phyloP scores from a whole-genome alignment of 2,329 filamentous ascomycete species.

The Aspergillus phoenicis region DNA sequence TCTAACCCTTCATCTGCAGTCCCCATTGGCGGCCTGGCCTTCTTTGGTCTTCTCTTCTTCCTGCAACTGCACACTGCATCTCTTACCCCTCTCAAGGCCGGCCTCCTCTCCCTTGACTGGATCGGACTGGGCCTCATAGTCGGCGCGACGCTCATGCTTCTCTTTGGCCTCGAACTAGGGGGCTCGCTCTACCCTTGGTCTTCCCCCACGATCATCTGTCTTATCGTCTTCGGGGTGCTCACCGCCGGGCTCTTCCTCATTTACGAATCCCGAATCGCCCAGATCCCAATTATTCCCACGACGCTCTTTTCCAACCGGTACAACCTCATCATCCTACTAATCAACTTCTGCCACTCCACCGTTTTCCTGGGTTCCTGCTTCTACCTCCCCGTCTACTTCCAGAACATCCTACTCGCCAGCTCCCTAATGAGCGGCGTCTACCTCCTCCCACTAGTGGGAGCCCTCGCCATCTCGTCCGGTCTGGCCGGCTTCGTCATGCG shows the following conservation, averaged over 20 bases:
- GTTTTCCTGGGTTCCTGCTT: slow-evolving; percentile 72
- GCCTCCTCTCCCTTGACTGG: slow-evolving; percentile 53
- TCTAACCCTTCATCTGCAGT: not conserved
- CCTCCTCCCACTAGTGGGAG: slow-evolving; percentile 64
- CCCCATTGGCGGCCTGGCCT: slow-evolving; percentile 8
- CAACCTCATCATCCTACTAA: slow-evolving; percentile 62
- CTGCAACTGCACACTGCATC: slow-evolving; percentile 17
- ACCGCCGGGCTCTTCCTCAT: slow-evolving; percentile 65
- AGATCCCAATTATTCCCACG: slow-evolving; percentile 73
- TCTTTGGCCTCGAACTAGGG: slow-evolving; percentile 65
- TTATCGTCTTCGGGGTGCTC: slow-evolving; percentile 70
- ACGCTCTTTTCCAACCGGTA: slow-evolving; percentile 63
- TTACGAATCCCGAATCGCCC: slow-evolving; percentile 70
- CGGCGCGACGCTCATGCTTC: slow-evolving; percentile 62
- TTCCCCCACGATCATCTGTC: slow-evolving; percentile 71
- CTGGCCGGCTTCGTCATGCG: slow-evolving; percentile 66
- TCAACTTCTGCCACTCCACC: slow-evolving; percentile 68
- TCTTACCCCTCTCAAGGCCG: slow-evolving; percentile 26
- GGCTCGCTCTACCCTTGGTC: slow-evolving; percentile 72
- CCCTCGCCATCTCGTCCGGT: slow-evolving; percentile 62
- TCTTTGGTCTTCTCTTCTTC: slow-evolving; percentile 7
- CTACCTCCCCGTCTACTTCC: slow-evolving; percentile 76
- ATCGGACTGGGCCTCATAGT: slow-evolving; percentile 64
- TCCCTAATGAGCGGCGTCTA: slow-evolving; percentile 69
- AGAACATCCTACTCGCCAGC: slow-evolving; percentile 63